These are phyloP conservation scores for Rhodotorula paludigena DNA, from an alignment of 768 basidiomycete genomes.

Conservation along the genomic window DNA sequence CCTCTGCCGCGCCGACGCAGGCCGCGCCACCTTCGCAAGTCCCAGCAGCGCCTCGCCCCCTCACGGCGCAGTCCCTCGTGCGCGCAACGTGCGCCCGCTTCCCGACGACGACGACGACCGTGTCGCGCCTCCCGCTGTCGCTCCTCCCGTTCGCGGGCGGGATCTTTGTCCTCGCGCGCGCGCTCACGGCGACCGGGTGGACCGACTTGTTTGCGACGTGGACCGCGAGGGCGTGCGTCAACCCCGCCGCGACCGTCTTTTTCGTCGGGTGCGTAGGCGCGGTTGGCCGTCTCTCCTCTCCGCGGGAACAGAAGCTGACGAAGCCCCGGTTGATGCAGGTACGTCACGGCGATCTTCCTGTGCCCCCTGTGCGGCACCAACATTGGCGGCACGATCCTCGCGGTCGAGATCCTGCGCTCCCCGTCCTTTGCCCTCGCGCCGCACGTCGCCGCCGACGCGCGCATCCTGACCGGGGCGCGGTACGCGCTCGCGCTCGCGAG, in stretches of 20 bases:
- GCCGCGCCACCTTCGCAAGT: not conserved
- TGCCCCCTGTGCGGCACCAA: conserved; percentile 68
- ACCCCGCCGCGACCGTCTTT: conserved; percentile 59
- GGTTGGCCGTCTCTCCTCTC: not conserved
- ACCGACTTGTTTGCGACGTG: conserved; percentile 72
- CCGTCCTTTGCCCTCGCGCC: conserved; percentile 14
- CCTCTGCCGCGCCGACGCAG: not conserved
- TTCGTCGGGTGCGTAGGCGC: conserved; percentile 59
- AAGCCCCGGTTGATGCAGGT: conserved; percentile 38
- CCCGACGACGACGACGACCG: conserved; percentile 64
- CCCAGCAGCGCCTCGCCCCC: not conserved
- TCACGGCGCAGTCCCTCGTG: conserved; percentile 23
- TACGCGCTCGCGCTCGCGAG: conserved; percentile 69
- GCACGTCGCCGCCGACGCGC: conserved; percentile 30
- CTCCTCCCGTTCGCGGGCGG: conserved; percentile 88
- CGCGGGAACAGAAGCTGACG: conserved; percentile 58
- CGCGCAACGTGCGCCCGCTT: conserved; percentile 49
- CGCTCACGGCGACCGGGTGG: conserved; percentile 76
- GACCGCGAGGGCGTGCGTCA: conserved; percentile 53
- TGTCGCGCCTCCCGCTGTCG: conserved; percentile 55
- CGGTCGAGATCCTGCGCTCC: conserved; percentile 66
- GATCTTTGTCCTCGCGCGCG: conserved; percentile 90
- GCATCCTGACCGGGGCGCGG: conserved; percentile 53
- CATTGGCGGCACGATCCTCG: conserved; percentile 83
- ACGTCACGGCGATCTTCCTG: conserved; percentile 32